Conservation (phyloP, 2,329 filamentous ascomycete species). For the Aspergillus hortae region DNA sequence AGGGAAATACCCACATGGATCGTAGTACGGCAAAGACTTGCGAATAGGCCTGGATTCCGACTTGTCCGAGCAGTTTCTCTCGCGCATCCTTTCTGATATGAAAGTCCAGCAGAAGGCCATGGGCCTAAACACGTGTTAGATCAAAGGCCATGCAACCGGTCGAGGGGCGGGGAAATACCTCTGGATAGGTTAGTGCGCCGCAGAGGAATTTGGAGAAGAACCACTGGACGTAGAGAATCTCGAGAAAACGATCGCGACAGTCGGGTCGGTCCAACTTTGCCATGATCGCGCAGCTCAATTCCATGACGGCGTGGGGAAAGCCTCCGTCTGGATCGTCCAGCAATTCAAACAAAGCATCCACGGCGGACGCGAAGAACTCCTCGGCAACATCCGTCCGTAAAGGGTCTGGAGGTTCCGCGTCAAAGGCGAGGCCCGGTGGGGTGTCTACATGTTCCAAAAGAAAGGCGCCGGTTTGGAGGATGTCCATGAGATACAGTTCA, state of each 20-base stretch:
- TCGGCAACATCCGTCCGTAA: constrained; percentile 80
- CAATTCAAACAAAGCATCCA: constrained; percentile 77
- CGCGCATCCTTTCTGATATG: constrained; percentile 89
- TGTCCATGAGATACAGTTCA: constrained; percentile 92
- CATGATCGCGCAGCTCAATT: constrained; percentile 80
- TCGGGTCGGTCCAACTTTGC: constrained; percentile 68
- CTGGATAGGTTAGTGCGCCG: constrained; percentile 81
- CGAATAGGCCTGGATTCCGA: constrained; percentile 75
- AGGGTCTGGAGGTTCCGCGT: constrained; percentile 61
- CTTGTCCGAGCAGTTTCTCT: constrained; percentile 68
- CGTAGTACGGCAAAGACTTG: constrained; percentile 72
- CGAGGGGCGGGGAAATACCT: constrained; percentile 51
- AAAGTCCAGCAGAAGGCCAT: constrained; percentile 73
- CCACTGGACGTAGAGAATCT: constrained; percentile 86
- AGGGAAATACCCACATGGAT: constrained; percentile 56
- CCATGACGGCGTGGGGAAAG: constrained; percentile 79
- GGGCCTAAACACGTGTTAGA: constrained; percentile 44
- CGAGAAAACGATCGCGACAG: constrained; percentile 69
- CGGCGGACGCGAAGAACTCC: constrained; percentile 81
- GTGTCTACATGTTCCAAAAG: constrained; percentile 81
- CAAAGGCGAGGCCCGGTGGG: constrained; percentile 66
- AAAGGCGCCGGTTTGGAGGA: constrained; percentile 88
- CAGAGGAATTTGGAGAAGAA: constrained; percentile 85
- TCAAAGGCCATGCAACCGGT: background rate
- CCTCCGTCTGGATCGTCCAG: constrained; percentile 84